Conservation (phyloP, 1,139 yeast species). For the Taphrina communis region DNA sequence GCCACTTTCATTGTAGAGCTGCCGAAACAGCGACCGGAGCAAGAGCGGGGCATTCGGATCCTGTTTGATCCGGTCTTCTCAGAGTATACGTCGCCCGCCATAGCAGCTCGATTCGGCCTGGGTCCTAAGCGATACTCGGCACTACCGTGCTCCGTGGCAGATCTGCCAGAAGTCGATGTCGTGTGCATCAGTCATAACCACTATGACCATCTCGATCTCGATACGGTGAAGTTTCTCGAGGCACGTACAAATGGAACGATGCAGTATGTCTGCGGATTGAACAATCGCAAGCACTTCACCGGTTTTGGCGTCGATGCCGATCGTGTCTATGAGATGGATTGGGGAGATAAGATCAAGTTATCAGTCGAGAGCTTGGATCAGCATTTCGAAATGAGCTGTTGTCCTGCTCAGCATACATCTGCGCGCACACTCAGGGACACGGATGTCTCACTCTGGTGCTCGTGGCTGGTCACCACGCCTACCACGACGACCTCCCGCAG, state of each 20-base stretch:
- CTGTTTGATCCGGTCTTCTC: slow-evolving; percentile 45
- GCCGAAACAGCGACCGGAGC: slow-evolving; percentile 27
- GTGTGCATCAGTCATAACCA: slow-evolving; percentile 90
- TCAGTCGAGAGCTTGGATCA: slow-evolving; percentile 22
- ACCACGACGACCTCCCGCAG: slow-evolving; percentile 12
- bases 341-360: slow-evolving; percentile 75
- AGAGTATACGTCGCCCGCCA: slow-evolving; percentile 40
- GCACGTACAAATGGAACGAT: slow-evolving; percentile 33
- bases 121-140: slow-evolving; percentile 84
- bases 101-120: slow-evolving; percentile 55
- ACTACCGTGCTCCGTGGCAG: slow-evolving; percentile 68
- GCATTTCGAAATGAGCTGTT: slow-evolving; percentile 46
- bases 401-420: slow-evolving; percentile 98
- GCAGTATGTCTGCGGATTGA: slow-evolving; percentile 70
- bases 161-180: slow-evolving; percentile 69
- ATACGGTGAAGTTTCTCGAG: slow-evolving; percentile 40
- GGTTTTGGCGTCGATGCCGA: slow-evolving; percentile 55
- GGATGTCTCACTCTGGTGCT: slow-evolving; percentile 74
- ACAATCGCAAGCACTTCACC: slow-evolving; percentile 60
- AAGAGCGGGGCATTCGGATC: slow-evolving; percentile 39
- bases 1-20: slow-evolving; percentile 44
- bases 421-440: slow-evolving; percentile 79
- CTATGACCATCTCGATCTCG: slow-evolving; percentile 45
- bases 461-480: slow-evolving; percentile 42
- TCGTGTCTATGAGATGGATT: slow-evolving; percentile 68